Conservation (phyloP, 305 asterid genomes). For the Rubia tinctorum region DNA sequence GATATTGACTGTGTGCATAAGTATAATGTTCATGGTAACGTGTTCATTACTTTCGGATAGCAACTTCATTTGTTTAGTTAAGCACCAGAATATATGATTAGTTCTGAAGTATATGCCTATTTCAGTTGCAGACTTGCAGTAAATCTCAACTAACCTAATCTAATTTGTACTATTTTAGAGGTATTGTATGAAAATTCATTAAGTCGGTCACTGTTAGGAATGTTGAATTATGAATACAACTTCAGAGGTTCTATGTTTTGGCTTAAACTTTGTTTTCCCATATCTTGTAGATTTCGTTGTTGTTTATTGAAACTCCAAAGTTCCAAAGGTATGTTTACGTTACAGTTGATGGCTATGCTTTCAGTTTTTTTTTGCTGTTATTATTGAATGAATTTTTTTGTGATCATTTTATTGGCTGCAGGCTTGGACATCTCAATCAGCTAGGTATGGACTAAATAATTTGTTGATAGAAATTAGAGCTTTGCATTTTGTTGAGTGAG, state of each 20-base stretch:
- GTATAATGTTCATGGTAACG: neutral
- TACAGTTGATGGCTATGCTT: conserved; percentile 14
- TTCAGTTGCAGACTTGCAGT: too few relatives aligned
- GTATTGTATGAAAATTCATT: neutral
- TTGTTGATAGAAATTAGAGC: neutral
- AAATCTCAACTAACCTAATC: neutral
- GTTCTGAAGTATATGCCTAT: neutral
- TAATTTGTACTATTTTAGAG: neutral
- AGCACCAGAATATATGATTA: neutral
- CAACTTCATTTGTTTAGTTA: too few relatives aligned
- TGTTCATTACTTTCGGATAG: too few relatives aligned
- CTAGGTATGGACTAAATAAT: conserved; percentile 52
- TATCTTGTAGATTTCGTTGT: conserved; percentile 60
- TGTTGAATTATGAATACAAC: too few relatives aligned
- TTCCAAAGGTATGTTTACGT: conserved; percentile 64
- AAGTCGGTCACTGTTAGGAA: too few relatives aligned
- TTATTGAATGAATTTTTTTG: neutral
- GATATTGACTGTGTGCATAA: neutral
- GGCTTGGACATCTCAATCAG: conserved; percentile 93
- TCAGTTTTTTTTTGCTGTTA: conserved; percentile 4
- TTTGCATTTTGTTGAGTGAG: neutral
- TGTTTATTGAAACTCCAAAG: conserved; percentile 81
- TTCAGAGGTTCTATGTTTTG: too few relatives aligned
- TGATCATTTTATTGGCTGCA: conserved; percentile 32
- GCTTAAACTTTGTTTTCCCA: too few relatives aligned